Base-by-base conservation (phyloP, 75 land plant species). In the Ceratopteris richardii region DNA sequence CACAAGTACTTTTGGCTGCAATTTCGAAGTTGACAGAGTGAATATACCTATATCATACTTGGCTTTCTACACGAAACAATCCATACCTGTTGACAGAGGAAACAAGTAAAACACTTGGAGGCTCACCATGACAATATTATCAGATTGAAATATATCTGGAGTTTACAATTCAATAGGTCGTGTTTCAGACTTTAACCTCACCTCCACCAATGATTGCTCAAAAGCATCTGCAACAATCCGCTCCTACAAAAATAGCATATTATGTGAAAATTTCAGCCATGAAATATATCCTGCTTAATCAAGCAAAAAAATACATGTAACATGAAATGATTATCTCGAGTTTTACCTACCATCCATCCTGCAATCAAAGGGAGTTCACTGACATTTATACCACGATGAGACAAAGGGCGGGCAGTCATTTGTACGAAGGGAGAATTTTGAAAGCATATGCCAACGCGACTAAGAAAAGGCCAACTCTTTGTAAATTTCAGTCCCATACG, bases 331-430 rank as follows among this genome's bases (percentile, higher is more conserved):
- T 14, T 17, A 46, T 7, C 14, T 14, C 17, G 17, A 14, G 48
- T 20, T 20, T 17, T n/a, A 4, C 3, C 55, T 82, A 90, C 99
- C 58, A 95, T 70, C 91, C 96, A 95, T 61, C 83, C 80, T 28
- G 99, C 96, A 56, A 95, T 76, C 21, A 90, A 91, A 13, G 99
- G 99, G 71, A 95, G 60, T 63, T 86, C 99, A 20, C 97, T 76
- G 16, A 95, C 90, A 83, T 95, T 87, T 39, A 90, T 51, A 18
- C 96, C 91, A 69, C 83, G 82, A 43, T 57, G 75, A 26, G 79
- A 77, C 2, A 90, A 44, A 20, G 99, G 99, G 22, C 82, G 80
- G 21, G 81, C 90, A 20, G 79, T 82, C 86, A 95, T 79, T 50
- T 84, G 92, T 29, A 90, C 68, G 58, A 72, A 82, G 24, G 99